These are phyloP conservation scores for Lepraria neglecta DNA, from an alignment of 495 filamentous ascomycete species.

Conservation along the genomic window DNA sequence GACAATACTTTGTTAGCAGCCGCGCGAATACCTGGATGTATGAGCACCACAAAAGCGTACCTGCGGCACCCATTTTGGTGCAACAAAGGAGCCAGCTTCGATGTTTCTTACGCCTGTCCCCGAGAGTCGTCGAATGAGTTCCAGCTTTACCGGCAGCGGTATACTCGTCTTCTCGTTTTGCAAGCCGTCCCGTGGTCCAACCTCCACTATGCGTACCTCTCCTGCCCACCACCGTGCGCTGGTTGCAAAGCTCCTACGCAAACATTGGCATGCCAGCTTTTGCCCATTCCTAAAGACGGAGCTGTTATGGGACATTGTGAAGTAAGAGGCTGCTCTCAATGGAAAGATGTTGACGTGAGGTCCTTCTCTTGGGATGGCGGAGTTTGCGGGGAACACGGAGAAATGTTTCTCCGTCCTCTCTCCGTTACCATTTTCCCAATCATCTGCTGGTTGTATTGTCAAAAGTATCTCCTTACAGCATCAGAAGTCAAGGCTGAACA, in stretches of 20 bases:
- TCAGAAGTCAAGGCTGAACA: too few relatives aligned
- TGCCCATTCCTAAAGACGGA: background rate
- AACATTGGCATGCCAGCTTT: background rate
- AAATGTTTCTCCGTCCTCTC: too few relatives aligned
- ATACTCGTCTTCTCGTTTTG: conserved; percentile 92
- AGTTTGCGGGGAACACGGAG: conserved; percentile 6
- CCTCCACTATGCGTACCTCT: conserved; percentile 72
- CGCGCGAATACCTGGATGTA: background rate
- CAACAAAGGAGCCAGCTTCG: conserved; percentile 91
- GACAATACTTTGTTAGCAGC: background rate
- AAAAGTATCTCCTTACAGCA: too few relatives aligned
- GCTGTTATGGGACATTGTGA: background rate
- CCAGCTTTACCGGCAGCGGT: conserved; percentile 73
- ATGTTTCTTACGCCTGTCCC: conserved; percentile 79
- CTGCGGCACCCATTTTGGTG: conserved; percentile 97
- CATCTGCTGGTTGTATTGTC: too few relatives aligned
- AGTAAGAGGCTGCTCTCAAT: background rate
- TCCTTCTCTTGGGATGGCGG: background rate
- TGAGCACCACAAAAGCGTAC: conserved; percentile 39
- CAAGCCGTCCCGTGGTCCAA: conserved; percentile 87
- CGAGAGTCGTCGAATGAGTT: conserved; percentile 74
- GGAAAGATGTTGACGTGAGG: too few relatives aligned
- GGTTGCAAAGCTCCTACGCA: conserved; percentile 12
- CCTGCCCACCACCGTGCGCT: conserved; percentile 27
- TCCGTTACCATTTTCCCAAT: too few relatives aligned